Percentiles rank a stretch among this genome's conserved stretches.
Conservation (phyloP, 2,329 filamentous ascomycete species). For the Chaetomiaceae sp. region DNA sequence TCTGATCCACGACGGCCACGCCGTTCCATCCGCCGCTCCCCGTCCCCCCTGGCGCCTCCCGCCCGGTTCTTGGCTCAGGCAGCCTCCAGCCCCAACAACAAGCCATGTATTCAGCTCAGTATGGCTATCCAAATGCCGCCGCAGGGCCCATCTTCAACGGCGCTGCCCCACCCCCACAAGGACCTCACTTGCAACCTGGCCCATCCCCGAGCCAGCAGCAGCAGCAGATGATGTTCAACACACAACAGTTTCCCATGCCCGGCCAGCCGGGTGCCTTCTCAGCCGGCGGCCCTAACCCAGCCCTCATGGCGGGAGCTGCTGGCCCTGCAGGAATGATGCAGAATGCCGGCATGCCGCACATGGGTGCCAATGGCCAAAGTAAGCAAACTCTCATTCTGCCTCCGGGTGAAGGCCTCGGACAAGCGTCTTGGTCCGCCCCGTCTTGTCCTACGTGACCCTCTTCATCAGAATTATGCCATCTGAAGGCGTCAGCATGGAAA, state of each 20-base stretch:
- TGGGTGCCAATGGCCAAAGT: slow-evolving; percentile 58
- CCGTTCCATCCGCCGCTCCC: slow-evolving; percentile 19
- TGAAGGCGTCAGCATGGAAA: too few species aligned
- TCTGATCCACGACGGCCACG: slow-evolving; percentile 26
- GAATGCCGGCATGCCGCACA: slow-evolving; percentile 55
- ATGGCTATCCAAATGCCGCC: slow-evolving; percentile 51
- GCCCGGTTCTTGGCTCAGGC: slow-evolving; percentile 24
- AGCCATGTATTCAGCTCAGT: slow-evolving; percentile 54
- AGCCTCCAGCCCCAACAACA: slow-evolving; percentile 18
- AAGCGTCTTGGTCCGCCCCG: not conserved
- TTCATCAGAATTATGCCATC: too few species aligned
- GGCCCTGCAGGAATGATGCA: slow-evolving; percentile 60
- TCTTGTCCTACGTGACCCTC: not conserved
- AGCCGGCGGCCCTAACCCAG: slow-evolving; percentile 45
- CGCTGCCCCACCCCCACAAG: slow-evolving; percentile 45
- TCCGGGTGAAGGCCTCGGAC: not conserved
- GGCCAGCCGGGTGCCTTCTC: slow-evolving; percentile 46
- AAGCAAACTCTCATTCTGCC: slow-evolving; percentile 35
- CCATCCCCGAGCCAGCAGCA: slow-evolving; percentile 38
- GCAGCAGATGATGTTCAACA: slow-evolving; percentile 57
- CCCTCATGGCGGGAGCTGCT: slow-evolving; percentile 53
- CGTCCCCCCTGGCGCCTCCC: slow-evolving; percentile 18
- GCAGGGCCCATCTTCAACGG: slow-evolving; percentile 50
- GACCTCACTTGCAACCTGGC: slow-evolving; percentile 45
- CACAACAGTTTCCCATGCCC: slow-evolving; percentile 54